Conservation (phyloP, 768 basidiomycete species). For the Psilocybe azurescens region DNA sequence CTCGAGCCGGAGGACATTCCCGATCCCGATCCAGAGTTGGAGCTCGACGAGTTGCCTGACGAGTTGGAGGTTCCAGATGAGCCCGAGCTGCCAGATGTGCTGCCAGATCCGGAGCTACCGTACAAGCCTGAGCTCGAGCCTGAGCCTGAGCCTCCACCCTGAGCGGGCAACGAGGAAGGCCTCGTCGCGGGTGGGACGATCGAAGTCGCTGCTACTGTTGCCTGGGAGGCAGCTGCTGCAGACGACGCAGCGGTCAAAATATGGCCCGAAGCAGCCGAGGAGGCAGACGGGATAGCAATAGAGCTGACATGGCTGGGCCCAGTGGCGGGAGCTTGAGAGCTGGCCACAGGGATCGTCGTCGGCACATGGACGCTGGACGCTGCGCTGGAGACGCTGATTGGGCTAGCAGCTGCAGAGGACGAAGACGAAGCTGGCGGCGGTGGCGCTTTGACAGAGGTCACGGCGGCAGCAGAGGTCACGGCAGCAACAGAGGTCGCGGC, state of each 20-base stretch:
- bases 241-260: too few species aligned
- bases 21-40: too few species aligned
- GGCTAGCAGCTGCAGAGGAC: too few species aligned
- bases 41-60: not conserved
- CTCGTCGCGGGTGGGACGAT: slow-evolving; percentile 2
- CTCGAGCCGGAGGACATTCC: too few species aligned
- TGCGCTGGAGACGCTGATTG: not conserved
- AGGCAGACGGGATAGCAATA: not conserved
- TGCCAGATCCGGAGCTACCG: not conserved
- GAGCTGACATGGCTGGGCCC: not conserved
- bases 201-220: not conserved
- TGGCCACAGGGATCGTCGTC: not conserved
- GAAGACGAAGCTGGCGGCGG: not conserved
- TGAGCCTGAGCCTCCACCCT: not conserved
- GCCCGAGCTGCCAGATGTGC: not conserved
- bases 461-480: not conserved
- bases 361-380: not conserved
- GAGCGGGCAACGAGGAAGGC: slow-evolving; percentile 9
- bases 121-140: slow-evolving; percentile 1
- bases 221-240: not conserved
- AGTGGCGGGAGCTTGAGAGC: slow-evolving; percentile 1
- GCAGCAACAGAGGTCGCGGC: slow-evolving; percentile 6
- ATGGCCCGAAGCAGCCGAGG: slow-evolving; percentile 1
- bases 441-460: not conserved
- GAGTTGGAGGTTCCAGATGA: not conserved